A percentile compares a stretch with the other conserved stretches of the same genome.
Evolutionary conservation across 2,329 filamentous ascomycete genomes (phyloP).

Genomic region (Tolypocladium tropicale): DNA sequence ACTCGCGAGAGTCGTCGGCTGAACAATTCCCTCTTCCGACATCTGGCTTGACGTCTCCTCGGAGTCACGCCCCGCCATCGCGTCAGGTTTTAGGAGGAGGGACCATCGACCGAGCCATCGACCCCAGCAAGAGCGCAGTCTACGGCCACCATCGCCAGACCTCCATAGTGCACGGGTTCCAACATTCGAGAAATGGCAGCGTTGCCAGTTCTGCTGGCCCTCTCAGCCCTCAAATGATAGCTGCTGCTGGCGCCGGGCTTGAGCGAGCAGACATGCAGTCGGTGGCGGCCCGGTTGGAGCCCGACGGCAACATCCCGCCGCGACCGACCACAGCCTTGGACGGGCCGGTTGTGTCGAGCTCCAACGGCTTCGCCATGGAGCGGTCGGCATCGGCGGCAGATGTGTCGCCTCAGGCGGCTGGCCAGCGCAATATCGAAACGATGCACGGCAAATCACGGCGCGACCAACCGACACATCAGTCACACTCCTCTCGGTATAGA

Average conservation of each 20-base stretch:
- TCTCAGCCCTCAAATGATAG: slow-evolving; percentile 78
- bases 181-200: slow-evolving; percentile 86
- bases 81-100: slow-evolving; percentile 28
- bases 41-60: slow-evolving; percentile 22
- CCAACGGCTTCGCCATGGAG: slow-evolving; percentile 24
- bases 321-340: slow-evolving; percentile 39
- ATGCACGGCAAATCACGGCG: slow-evolving; percentile 59
- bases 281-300: slow-evolving; percentile 32
- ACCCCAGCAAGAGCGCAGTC: slow-evolving; percentile 42
- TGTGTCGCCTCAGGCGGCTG: slow-evolving; percentile 28
- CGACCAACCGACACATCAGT: slow-evolving; percentile 65
- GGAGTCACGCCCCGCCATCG: slow-evolving; percentile 29
- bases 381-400: slow-evolving; percentile 38
- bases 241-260: slow-evolving; percentile 50
- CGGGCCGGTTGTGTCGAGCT: slow-evolving; percentile 17
- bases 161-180: slow-evolving; percentile 92
- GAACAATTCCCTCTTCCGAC: slow-evolving; percentile 35
- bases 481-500: slow-evolving; percentile 62
- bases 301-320: slow-evolving; percentile 25
- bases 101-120: slow-evolving; percentile 41
- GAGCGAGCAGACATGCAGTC: slow-evolving; percentile 43
- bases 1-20: slow-evolving; percentile 49
- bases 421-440: slow-evolving; percentile 45
- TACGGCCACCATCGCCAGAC: slow-evolving; percentile 93
- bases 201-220: slow-evolving; percentile 73